Conservation (phyloP, 225 moss, liverwort and hornwort genomes). For the Marchantia polymorpha region DNA sequence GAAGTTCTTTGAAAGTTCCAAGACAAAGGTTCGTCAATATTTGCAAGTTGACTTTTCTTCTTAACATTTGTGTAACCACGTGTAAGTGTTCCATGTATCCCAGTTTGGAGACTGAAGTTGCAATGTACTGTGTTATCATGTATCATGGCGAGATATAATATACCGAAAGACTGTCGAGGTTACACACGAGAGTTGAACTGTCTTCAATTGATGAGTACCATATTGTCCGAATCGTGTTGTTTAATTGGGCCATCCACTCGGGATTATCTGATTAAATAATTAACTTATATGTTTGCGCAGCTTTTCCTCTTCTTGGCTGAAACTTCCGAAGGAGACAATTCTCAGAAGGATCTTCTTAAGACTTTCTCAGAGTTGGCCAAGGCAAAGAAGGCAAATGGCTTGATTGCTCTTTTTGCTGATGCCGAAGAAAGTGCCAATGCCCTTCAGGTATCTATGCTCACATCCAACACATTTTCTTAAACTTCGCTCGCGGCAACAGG, state of each 20-base stretch:
- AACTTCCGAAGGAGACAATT: constrained; percentile 37
- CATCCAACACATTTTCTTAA: not conserved
- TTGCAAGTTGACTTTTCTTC: not conserved
- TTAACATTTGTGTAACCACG: not conserved
- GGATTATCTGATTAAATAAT: too few species aligned
- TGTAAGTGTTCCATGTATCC: not conserved
- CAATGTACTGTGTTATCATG: too few species aligned
- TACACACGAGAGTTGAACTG: too few species aligned
- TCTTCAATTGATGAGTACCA: too few species aligned
- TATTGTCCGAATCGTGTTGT: too few species aligned
- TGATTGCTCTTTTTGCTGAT: constrained; percentile 68
- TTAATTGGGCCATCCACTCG: too few species aligned
- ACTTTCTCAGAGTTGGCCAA: constrained; percentile 54
- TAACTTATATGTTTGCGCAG: constrained; percentile 34
- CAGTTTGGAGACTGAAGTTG: not conserved
- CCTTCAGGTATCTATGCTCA: constrained; percentile 51
- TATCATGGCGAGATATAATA: too few species aligned
- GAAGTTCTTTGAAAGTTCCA: constrained; percentile 76
- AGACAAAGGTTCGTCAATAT: constrained; percentile 55
- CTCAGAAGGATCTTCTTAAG: constrained; percentile 30
- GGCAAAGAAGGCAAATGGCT: constrained; percentile 51
- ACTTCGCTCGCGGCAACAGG: not conserved
- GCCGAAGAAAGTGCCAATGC: constrained; percentile 65
- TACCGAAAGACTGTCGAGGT: too few species aligned
- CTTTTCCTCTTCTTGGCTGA: constrained; percentile 65